phyloP scores from a whole-genome alignment of 2,329 filamentous ascomycete species.

The Penicillium carneum region DNA sequence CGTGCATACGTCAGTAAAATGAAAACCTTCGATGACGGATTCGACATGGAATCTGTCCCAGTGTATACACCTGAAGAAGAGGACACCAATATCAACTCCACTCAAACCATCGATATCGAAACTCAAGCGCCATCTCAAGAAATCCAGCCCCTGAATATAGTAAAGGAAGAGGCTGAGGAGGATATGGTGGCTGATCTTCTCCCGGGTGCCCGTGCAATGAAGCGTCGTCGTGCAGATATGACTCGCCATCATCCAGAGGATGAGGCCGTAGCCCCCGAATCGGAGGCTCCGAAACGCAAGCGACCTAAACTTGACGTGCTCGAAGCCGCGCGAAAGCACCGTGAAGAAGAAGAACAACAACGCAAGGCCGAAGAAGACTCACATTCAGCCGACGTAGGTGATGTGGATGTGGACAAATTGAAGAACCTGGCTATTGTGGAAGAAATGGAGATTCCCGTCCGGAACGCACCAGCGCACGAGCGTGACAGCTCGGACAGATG shows the following conservation, averaged over 20 bases:
- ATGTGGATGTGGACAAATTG: constrained; percentile 74
- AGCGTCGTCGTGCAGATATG: constrained; percentile 74
- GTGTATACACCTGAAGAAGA: constrained; percentile 43
- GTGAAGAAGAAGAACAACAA: constrained; percentile 63
- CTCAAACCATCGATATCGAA: constrained; percentile 35
- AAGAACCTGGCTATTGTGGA: constrained; percentile 78
- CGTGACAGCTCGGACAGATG: constrained; percentile 68
- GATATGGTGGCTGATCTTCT: constrained; percentile 75
- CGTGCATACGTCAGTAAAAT: constrained; percentile 61
- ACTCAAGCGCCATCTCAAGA: constrained; percentile 31
- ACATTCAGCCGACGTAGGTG: constrained; percentile 61
- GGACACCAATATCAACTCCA: constrained; percentile 23
- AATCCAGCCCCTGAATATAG: constrained; percentile 38
- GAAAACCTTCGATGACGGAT: constrained; percentile 73
- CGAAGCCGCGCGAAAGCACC: constrained; percentile 64
- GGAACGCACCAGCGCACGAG: constrained; percentile 41
- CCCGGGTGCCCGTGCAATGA: constrained; percentile 77
- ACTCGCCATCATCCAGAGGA: constrained; percentile 57
- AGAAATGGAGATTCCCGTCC: constrained; percentile 69
- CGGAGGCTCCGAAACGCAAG: constrained; percentile 54
- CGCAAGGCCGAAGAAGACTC: constrained; percentile 61
- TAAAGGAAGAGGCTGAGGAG: constrained; percentile 50
- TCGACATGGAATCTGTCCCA: constrained; percentile 55
- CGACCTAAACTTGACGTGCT: constrained; percentile 72
- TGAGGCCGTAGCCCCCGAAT: constrained; percentile 31